Evolutionary conservation across 2,329 filamentous ascomycete genomes (phyloP), one percentile per base, ranked within the genome.

Genomic region (Colletotrichum gigasporum): DNA sequence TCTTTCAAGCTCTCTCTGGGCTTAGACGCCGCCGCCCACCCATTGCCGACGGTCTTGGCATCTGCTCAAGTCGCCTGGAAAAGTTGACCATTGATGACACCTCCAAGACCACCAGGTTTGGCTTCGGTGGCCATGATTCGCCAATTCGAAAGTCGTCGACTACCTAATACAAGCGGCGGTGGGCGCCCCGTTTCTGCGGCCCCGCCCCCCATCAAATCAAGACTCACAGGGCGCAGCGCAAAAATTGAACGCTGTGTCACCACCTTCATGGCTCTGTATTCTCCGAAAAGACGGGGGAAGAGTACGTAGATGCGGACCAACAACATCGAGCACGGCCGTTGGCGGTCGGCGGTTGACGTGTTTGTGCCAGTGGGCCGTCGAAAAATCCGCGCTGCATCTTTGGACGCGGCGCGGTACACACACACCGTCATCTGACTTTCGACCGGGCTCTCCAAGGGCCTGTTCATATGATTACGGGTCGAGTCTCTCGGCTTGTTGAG

Each of bases 401-500:
- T 44, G 28, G 9, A 30, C 26, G 14, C 7, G 30, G 16, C 41
- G 47, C 24, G 12, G 39, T 22, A 37, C 50, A 34, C 16, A 24
- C 18, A 11, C 34, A 45, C 34, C 32, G 51, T 53, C 60, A 59
- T 59, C 41, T 44, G 32, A 45, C 37, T 24, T 14, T 45, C 30
- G 56, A 10, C 18, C 32, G n/a, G 20, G 47, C 37, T 22, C 12
- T 60, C 28, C 37, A 11, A 22, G 28, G 34, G 32, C 47, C 10
- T 39, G 41, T 61, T 37, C 32, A 45, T 37, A 59, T 41, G 28
- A 42, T 51, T 48, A 50, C 52, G 60, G 47, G 50, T 64, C 47
- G 48, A 54, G n/a, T 34, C 22, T 42, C 34, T 55, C 32, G 57
- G 62, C 56, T 51, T 26, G 48, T 56, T 45, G 42, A 48, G 62